Evolutionary conservation across 2,329 filamentous ascomycete genomes (phyloP), one percentile per base, ranked within the genome.

Genomic region (Hypoxylon sp.): DNA sequence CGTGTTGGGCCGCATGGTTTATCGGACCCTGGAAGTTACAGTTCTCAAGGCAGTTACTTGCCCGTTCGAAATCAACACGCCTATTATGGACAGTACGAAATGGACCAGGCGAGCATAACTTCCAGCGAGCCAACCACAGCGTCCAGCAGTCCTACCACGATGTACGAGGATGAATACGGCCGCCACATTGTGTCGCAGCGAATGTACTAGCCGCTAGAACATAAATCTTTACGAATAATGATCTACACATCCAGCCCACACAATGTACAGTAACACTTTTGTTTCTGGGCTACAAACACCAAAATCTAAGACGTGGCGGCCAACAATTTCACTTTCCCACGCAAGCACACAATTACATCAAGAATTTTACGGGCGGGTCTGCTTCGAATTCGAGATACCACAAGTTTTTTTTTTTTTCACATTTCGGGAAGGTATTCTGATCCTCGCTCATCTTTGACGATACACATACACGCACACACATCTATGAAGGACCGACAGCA

Each of bases 1-100:
- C 55, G 70, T 7, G 65, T 67, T 3, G 57, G 59, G 2, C 64
- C 67, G 26, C 49, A 57, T 7, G 36, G 47, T 2, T 46, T 54
- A 4, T 34, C 51, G 11, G 49, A 21, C 19, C 32, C 42, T 11
- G 49, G 57, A 11, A 46, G 26, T 17, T 46, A 59, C 13, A 46
- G 42, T 26, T 17, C 58, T 7, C 16, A 16, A 11, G 35, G 55
- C 25, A 44, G 54, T 32, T 38, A 52, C 20, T 35, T 56, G 19
- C n/a, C 47, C 8, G 17, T 53, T 9, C 59, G 61, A 11, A 67
- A 71, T 9, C 64, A 67, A 16, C 69, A 72, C 17, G 36, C 63
- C 9, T 57, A 67, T 29, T 80, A 78, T 52, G 73, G 73, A 21
- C 73, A 79, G 63, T 78, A 75, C 51, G 78, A 78, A 26, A 71